Conservation (phyloP, 2,329 filamentous ascomycete genomes). For the Pseudogymnoascus sp. region DNA sequence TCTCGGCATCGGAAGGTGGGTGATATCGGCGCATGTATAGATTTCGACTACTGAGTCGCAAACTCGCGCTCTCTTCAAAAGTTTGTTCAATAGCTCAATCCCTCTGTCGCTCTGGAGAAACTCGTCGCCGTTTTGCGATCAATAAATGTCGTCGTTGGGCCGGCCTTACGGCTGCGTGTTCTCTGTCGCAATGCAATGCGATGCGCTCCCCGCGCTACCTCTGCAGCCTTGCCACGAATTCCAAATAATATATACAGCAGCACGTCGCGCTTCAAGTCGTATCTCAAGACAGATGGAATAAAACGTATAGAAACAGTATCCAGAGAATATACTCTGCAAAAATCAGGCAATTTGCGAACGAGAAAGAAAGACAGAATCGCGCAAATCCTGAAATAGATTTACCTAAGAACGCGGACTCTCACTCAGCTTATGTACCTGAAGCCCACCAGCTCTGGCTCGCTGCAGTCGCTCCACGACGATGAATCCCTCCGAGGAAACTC, state of each 20-base stretch:
- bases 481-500: neutral
- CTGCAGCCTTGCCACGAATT: neutral
- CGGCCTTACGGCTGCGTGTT: neutral
- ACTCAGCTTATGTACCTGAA: neutral
- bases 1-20: neutral
- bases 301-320: neutral
- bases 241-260: neutral
- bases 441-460: neutral
- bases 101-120: neutral
- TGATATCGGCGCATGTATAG: neutral
- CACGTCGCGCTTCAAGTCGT: neutral
- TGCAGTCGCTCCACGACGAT: neutral
- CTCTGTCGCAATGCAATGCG: neutral
- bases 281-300: neutral
- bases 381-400: neutral
- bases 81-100: neutral
- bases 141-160: neutral
- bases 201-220: neutral
- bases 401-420: neutral
- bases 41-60: neutral
- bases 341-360: neutral
- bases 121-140: neutral
- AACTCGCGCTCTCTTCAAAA: neutral
- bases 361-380: neutral
- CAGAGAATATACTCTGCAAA: neutral